Base-by-base conservation (phyloP, 108 stramenopile species). In the Skeletonema tropicum region DNA sequence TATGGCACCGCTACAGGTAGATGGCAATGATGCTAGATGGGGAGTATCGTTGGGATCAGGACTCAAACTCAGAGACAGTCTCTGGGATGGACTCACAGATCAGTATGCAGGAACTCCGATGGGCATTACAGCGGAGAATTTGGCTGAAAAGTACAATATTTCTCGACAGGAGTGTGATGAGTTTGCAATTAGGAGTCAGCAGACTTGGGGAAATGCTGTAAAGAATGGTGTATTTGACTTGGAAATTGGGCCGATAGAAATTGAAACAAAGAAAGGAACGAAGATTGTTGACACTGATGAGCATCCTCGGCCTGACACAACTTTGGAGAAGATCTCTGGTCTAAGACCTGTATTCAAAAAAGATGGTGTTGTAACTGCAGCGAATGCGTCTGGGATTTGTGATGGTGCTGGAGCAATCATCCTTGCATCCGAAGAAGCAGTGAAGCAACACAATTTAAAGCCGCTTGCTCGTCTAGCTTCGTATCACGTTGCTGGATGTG, bases 81-180 rank as follows among this genome's bases (percentile, higher is more conserved):
- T 92, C 10, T 92, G 91, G 92, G 88, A 90, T 76, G 91, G 91
- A 9, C 76, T 98, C 39, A 97, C 98, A 11, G 99, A 99, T 82
- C 74, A 86, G 15, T 76, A 96, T 73, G 92, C 90, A 35, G 88
- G 88, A 17, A 86, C 89, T 32, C 97, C 98, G 0, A 99, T 99
- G 99, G 99, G 98, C 46, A 78, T 98, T 57, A 99, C 99, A 57
- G 99, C 99, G 9, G 99, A 99, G 60, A 99, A 98, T 78, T 80
- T 99, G 38, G 97, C 95, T 25, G 89, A 89, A 59, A 83, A 98
- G 78, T 98, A 97, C 71, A 76, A 76, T 21, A 97, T 97, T 72
- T 80, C 92, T 42, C 79, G 96, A 64, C 86, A 88, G 86, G 95
- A 96, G 69, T 97, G 97, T 41, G 97, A 97, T 58, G 94, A 93